Base-by-base conservation (phyloP, 139 green algal species). In the Closterium sp. region DNA sequence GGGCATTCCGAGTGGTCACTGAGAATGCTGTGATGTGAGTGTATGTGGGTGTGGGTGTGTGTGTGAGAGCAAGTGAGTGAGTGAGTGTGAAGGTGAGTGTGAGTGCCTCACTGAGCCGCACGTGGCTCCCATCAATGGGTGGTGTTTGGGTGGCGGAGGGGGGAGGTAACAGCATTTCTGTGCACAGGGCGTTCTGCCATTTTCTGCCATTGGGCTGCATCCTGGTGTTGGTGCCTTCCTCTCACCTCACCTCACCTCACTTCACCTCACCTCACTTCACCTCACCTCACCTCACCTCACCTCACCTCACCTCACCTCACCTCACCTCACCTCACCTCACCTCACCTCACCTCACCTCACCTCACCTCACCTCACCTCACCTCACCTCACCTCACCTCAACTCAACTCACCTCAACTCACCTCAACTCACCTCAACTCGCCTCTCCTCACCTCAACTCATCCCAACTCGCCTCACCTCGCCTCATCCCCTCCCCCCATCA, bases 141-240 rank as follows among this genome's bases (percentile, higher is more conserved):
- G n/a, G n/a, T n/a, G n/a, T n/a, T n/a, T n/a, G n/a, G n/a, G n/a
- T n/a, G n/a, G n/a, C n/a, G n/a, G n/a, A n/a, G n/a, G n/a, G n/a
- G n/a, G n/a, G n/a, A n/a, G n/a, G n/a, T n/a, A n/a, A n/a, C n/a
- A n/a, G n/a, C n/a, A n/a, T n/a, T n/a, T n/a, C n/a, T n/a, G n/a
- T n/a, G n/a, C n/a, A n/a, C n/a, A n/a, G n/a, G n/a, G n/a, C n/a
- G n/a, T 9, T 29, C 29, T 29, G 4, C 11, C 30, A 94, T 87
- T 34, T 99, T 96, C 94, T 31, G 97, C 94, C 87, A 99, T 99
- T 32, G 98, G 98, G 0, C 95, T 99, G 27, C 98, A 98, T 92
- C 97, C 97, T 3, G 98, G 99, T 89, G 96, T 99, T 0, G 98
- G 98, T 9, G 96, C 95, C 1, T 97, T 96, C 7, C 96, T 95